Evolutionary conservation across 2,329 filamentous ascomycete species (phyloP), one percentile per base, ranked within the genome.

Genomic region (Nemania sp.): DNA sequence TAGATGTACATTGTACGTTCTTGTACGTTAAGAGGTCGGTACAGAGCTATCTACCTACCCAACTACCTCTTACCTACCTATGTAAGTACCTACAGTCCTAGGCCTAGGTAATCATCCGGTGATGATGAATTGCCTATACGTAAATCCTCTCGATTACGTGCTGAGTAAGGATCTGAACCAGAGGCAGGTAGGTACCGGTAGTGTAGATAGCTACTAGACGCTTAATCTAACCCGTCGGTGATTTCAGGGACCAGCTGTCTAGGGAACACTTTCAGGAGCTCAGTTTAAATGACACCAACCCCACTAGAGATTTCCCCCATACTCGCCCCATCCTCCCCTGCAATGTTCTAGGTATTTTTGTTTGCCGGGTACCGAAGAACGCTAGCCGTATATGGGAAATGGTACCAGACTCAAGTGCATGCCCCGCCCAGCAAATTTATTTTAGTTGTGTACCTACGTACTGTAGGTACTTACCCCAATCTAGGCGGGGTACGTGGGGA

Each of bases 361-460:
- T 32, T 32, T 59, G 58, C 58, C 58, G 58, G 58, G 29, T 61
- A 52, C 58, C 58, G 58, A 61, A 18, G 11, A 7, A 41, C 45
- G 26, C 58, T 52, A 61, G 35, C 13, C 58, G 22, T 20, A 3
- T 51, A 51, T 10, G 8, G 26, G 18, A n/a, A n/a, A 32, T 53
- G 2, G 4, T 53, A 13, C 18, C 18, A 13, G 10, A 13, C 5
- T 45, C n/a, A n/a, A 45, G 24, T 45, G 35, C 38, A 45, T 13
- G 24, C 41, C 5, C 18, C 41, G 43, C 41, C 15, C 13, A 49
- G 26, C 24, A 5, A 32, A 4, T 8, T 8, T 32, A 32, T 8
- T 4, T 32, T 5, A 8, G 5, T 32, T 8, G 4, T 8, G 29
- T 32, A 32, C 29, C 29, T 32, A 32, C 29, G 8, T 32, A 4